Base-by-base conservation (phyloP, 495 filamentous ascomycete genomes). In the Aspergillus homomorphus region DNA sequence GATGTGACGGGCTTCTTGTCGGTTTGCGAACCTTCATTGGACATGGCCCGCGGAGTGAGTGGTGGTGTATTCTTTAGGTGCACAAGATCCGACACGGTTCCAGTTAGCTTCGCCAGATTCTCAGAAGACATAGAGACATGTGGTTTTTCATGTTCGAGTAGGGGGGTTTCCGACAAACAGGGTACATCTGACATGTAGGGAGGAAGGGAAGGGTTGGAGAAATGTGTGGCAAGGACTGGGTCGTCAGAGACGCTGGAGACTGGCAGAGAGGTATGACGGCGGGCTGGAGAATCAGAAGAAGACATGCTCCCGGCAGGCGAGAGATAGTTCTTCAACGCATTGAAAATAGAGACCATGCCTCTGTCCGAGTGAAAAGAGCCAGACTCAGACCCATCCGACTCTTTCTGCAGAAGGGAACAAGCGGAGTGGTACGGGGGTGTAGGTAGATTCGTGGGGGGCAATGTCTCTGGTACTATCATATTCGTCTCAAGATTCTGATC, bases 51-150 rank as follows among this genome's bases (percentile, higher is more conserved):
- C 54, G 90, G 93, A 28, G 92, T 94, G 56, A 91, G 89, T 41
- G 91, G 85, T 61, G 90, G 88, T 60, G 89, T 93, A 77, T 88
- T 96, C 92, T 96, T 95, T 79, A 82, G 71, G 73, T 71, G 76
- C 69, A 78, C 73, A 72, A 71, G 76, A 76, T 77, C 73, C 64
- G 77, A 72, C 77, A 81, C 80, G 81, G 83, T 84, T 79, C 84
- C 76, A 83, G 92, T 96, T 88, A 96, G 91, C 90, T 87, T 92
- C 78, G 83, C 87, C 69, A 88, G 80, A 71, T 87, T 84, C 75
- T 87, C 84, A 76, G 82, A 80, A 73, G 81, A 80, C 67, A 77
- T 73, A 62, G 78, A 79, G 59, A 73, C 69, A 72, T 69, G 72
- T 66, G 64, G 75, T 66, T 75, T 75, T 76, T 75, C 80, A 71